Evolutionary conservation across 2,329 filamentous ascomycete species (phyloP).

Genomic region (Metarhizium rileyi): DNA sequence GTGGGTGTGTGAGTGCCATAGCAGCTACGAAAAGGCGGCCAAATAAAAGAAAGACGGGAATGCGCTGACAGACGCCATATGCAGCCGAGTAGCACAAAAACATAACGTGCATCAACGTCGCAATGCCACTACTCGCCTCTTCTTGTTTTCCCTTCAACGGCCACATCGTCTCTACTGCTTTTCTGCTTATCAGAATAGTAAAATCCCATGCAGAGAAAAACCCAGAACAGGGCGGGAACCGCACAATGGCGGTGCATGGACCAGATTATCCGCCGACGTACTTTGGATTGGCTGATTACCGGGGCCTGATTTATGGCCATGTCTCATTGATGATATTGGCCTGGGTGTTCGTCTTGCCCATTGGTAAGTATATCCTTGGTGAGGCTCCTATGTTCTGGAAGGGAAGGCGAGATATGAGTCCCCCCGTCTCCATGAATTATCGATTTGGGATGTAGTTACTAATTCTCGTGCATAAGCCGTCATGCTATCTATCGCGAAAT

Average conservation of each 20-base stretch:
- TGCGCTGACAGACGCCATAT: no score
- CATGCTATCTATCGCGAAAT: slow-evolving; percentile 76
- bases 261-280: slow-evolving; percentile 39
- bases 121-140: neutral
- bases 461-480: slow-evolving; percentile 44
- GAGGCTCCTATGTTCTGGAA: neutral
- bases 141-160: neutral
- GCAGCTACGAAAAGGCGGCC: no score
- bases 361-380: slow-evolving; percentile 44
- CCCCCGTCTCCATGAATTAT: neutral
- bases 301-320: slow-evolving; percentile 54
- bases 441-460: neutral
- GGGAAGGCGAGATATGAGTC: neutral
- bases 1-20: no score
- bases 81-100: no score
- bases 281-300: slow-evolving; percentile 45
- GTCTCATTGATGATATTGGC: slow-evolving; percentile 59
- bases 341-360: slow-evolving; percentile 65
- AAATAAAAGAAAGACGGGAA: no score
- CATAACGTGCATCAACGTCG: neutral
- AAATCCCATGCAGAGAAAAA: neutral
- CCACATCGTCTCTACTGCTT: neutral
- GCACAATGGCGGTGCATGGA: neutral
- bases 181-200: neutral
- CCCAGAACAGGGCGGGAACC: neutral